These are phyloP conservation scores for Russula griseocarnosa DNA, from an alignment of 768 basidiomycete species.

Conservation along the genomic window DNA sequence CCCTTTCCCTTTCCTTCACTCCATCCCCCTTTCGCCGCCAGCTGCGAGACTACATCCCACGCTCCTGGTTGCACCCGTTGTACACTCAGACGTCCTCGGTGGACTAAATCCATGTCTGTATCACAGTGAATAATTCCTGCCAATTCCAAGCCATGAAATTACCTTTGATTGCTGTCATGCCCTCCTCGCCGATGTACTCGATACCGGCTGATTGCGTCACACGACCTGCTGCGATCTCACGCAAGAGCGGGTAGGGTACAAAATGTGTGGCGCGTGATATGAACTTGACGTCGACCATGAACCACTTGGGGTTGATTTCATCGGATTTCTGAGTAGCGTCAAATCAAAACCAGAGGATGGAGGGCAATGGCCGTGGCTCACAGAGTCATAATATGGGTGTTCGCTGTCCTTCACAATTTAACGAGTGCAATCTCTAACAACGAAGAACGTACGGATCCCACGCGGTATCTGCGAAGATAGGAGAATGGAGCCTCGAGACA, in stretches of 20 bases:
- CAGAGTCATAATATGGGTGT: slow-evolving; percentile 81
- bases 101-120: slow-evolving; percentile 74
- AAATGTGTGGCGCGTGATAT: slow-evolving; percentile 61
- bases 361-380: slow-evolving; percentile 35
- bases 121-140: slow-evolving; percentile 3
- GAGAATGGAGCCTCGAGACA: slow-evolving; percentile 3
- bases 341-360: slow-evolving; percentile 3
- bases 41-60: slow-evolving; percentile 54
- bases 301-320: slow-evolving; percentile 77
- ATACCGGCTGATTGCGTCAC: slow-evolving; percentile 47
- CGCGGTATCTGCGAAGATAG: slow-evolving; percentile 61
- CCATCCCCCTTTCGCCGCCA: slow-evolving; percentile 81
- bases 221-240: slow-evolving; percentile 48
- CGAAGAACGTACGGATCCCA: slow-evolving; percentile 68
- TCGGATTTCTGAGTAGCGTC: slow-evolving; percentile 63
- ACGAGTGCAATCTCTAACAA: slow-evolving; percentile 11
- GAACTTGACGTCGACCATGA: slow-evolving; percentile 84
- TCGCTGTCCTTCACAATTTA: slow-evolving; percentile 33
- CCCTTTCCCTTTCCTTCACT: slow-evolving; percentile 37
- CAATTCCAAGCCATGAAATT: background rate
- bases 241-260: slow-evolving; percentile 72
- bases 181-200: slow-evolving; percentile 63
- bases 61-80: slow-evolving; percentile 68
- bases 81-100: slow-evolving; percentile 79
- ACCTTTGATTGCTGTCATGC: slow-evolving; percentile 64